Evolutionary conservation across 2,329 filamentous ascomycete genomes (phyloP), one percentile per base, ranked within the genome.

Genomic region (Trichoderma oligosporum): DNA sequence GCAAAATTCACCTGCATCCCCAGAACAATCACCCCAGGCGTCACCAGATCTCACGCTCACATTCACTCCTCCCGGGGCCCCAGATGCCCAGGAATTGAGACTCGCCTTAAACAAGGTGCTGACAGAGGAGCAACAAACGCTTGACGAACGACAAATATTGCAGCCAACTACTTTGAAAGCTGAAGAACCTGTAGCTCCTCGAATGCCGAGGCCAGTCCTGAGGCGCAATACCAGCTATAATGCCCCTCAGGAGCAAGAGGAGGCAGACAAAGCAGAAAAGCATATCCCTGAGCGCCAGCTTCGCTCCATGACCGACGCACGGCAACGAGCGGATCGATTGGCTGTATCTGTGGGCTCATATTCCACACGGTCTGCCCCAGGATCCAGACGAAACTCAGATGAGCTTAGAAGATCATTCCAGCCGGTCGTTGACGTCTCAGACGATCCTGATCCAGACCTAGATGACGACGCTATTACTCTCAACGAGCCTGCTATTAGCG

Each of bases 161-260:
- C 12, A 35, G 12, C 20, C 45, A 20, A 22, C 39, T 2, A 41
- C 56, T 7, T 52, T 49, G 2, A 36, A 52, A 22, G 38, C 60
- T 35, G 46, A 39, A 29, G 48, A 51, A 27, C 9, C 41, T 7
- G 11, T 49, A 38, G 47, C 52, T 12, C 62, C 60, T 20, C 61
- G 60, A 56, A 52, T 63, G 7, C 72, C 72, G 9, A 68, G 72
- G 39, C 74, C 74, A 22, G 74, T 70, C 9, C 63, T 76, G n/a
- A 68, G 73, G 61, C 71, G 74, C 38, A 76, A 75, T 61, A 76
- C 74, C 39, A 76, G 74, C 61, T 76, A 76, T 56, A 71, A 75
- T 56, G 73, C 64, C 11, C 73, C 73, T 1, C 67, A 70, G 61
- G 74, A 76, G 64, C 66, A 71, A 8, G 68, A 76, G 60, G 68